phyloP scores from a whole-genome alignment of 805 yeast species.

The Spathaspora gorwiae region DNA sequence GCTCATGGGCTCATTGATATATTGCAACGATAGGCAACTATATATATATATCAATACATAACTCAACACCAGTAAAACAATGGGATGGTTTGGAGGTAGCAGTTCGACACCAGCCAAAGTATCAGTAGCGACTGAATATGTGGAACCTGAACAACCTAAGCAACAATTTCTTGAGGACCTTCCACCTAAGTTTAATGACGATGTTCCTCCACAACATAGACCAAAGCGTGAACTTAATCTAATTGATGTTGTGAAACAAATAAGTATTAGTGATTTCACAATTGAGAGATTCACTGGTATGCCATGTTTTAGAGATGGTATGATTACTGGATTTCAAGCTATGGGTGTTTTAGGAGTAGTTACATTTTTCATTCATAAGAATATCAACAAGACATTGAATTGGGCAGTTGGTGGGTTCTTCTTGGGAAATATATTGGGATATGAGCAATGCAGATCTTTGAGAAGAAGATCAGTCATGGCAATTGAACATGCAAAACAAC shows the following conservation, averaged over 20 bases:
- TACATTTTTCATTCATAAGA: slow-evolving; percentile 63
- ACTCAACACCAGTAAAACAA: slow-evolving; percentile 6
- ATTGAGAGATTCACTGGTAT: slow-evolving; percentile 48
- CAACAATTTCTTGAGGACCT: slow-evolving; percentile 43
- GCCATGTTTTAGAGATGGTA: slow-evolving; percentile 80
- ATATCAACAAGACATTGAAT: slow-evolving; percentile 58
- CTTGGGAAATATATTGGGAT: slow-evolving; percentile 75
- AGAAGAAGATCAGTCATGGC: slow-evolving; percentile 63
- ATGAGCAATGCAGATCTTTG: slow-evolving; percentile 86
- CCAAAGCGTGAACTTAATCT: slow-evolving; percentile 10
- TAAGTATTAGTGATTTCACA: slow-evolving; percentile 49
- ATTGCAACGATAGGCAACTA: too few relatives aligned
- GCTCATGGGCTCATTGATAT: too few relatives aligned
- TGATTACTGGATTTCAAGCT: slow-evolving; percentile 67
- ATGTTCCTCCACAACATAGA: slow-evolving; percentile 13
- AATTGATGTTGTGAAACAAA: slow-evolving; percentile 36
- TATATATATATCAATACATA: too few relatives aligned
- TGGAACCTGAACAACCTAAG: slow-evolving; percentile 1
- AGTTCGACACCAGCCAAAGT: slow-evolving; percentile 28
- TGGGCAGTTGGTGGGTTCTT: slow-evolving; percentile 82
- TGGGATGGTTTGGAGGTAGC: slow-evolving; percentile 42
- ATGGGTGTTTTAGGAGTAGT: slow-evolving; percentile 67
- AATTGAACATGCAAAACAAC: slow-evolving; percentile 64
- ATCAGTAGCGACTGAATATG: slow-evolving; percentile 28
- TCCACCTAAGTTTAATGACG: slow-evolving; percentile 48